These are phyloP conservation scores for Cupressus sempervirens DNA, from an alignment of 75 land plant species.

Conservation along the genomic window DNA sequence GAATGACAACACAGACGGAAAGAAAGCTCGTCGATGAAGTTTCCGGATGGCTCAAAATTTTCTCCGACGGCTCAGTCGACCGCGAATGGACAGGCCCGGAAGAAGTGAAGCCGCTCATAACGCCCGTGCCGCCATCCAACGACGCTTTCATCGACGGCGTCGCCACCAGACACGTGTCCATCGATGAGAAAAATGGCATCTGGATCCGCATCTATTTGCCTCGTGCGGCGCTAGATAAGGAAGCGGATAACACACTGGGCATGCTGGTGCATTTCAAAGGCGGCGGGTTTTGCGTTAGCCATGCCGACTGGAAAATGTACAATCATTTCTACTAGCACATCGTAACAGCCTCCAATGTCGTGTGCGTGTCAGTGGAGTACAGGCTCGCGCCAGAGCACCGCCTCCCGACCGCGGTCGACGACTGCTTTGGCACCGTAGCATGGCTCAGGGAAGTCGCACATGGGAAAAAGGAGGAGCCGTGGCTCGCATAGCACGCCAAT, in stretches of 20 bases:
- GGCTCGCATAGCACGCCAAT: too few species aligned
- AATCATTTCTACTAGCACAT: not conserved
- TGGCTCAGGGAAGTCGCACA: too few species aligned
- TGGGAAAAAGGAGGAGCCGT: too few species aligned
- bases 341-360: too few species aligned
- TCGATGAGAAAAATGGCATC: constrained; percentile 20
- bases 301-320: constrained; percentile 8
- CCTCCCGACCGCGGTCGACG: too few species aligned
- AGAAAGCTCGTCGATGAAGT: constrained; percentile 34
- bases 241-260: constrained; percentile 21
- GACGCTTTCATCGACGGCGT: constrained; percentile 36
- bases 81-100: too few species aligned
- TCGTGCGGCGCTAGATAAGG: not conserved
- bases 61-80: too few species aligned
- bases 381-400: too few species aligned
- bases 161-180: constrained; percentile 35
- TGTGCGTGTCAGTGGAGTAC: too few species aligned
- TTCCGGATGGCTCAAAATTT: constrained; percentile 8
- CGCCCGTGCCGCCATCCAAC: too few species aligned
- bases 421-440: too few species aligned
- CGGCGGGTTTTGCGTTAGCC: constrained; percentile 69
- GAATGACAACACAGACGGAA: not conserved
- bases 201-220: constrained; percentile 44
- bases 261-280: constrained; percentile 68
- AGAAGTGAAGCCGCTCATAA: too few species aligned